phyloP scores from a whole-genome alignment of 371 early-diverging fungal genomes.

The Lichtheimia hyalospora region DNA sequence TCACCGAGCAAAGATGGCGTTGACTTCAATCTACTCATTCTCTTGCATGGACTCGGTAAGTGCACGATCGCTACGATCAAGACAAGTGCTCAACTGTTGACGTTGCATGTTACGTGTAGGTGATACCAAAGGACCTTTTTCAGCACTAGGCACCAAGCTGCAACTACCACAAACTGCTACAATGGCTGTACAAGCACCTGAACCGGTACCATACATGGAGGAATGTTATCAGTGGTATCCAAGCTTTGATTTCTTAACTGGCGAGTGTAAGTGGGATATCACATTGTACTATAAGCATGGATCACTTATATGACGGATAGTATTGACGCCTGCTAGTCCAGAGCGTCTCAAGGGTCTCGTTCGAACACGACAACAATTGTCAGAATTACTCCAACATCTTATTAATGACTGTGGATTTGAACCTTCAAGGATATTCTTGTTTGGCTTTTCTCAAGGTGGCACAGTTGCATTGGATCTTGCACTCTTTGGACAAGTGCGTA shows the following conservation, averaged over 20 bases:
- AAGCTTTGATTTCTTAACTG: slow-evolving; percentile 59
- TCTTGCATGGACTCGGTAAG: slow-evolving; percentile 73
- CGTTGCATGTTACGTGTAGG: slow-evolving; percentile 19
- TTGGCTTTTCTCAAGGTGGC: slow-evolving; percentile 80
- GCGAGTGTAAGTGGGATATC: slow-evolving; percentile 42
- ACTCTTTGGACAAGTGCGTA: slow-evolving; percentile 44
- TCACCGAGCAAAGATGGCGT: slow-evolving; percentile 57
- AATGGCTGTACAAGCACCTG: slow-evolving; percentile 63
- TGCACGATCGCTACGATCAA: background rate
- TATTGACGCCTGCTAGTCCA: slow-evolving; percentile 45
- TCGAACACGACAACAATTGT: slow-evolving; percentile 33
- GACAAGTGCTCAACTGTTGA: background rate
- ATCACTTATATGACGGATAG: slow-evolving; percentile 20
- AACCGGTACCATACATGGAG: slow-evolving; percentile 62
- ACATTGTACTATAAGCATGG: background rate
- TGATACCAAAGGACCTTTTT: slow-evolving; percentile 60
- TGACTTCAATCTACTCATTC: slow-evolving; percentile 68
- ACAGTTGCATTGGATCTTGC: slow-evolving; percentile 65
- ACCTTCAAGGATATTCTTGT: slow-evolving; percentile 53
- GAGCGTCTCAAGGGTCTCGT: slow-evolving; percentile 42
- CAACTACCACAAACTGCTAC: slow-evolving; percentile 72
- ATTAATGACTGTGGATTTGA: slow-evolving; percentile 45
- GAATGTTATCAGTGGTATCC: slow-evolving; percentile 70
- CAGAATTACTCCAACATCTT: slow-evolving; percentile 42
- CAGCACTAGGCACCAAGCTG: slow-evolving; percentile 56